Base-by-base conservation (phyloP, 768 basidiomycete genomes). In the Xerocomellus dryophilus region DNA sequence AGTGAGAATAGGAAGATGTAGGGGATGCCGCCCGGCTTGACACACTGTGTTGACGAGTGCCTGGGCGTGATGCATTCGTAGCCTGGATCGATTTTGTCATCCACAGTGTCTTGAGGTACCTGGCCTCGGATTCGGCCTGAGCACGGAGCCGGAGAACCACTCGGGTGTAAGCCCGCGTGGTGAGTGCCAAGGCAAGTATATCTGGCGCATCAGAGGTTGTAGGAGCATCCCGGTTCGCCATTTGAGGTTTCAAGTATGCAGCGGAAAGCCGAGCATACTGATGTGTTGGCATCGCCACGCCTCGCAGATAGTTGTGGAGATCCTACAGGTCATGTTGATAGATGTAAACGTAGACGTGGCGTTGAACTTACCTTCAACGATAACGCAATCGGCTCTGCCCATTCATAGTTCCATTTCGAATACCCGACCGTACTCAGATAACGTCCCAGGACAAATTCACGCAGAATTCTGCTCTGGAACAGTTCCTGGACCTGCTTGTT, bases 141-240 rank as follows among this genome's bases (percentile, higher is more conserved):
- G 82, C 82, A 9, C 91, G 81, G 17, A 93, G 76, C 15, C 91
- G 82, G 23, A 93, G 73, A 1, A 93, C 81, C 5, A 93, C 81
- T n/a, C 88, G 81, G 1, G 85, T 87, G 66, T 90, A 93, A 2
- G 90, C 82, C 3, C 90, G 80, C 14, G 86, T 81, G 0, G 87
- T 83, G 5, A 79, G 78, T 14, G 83, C 78, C 20, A 88, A 71
- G 5, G 73, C 69, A 14, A 74, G 73, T n/a, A 83, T 78, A 7
- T 77, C 75, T 5, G 77, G 74, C 21, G 68, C 59, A 27, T 76
- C 63, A 3, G 68, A 58, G 21, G 74, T 71, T 65, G 79, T 73
- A 21, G 77, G 75, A 23, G 70, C 65, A 2, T 74, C 78, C 43
- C 76, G 80, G 9, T 54, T 43, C 2, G 76, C 57, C 2, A 54